Evolutionary conservation across 2,329 filamentous ascomycete species (phyloP), one percentile per base, ranked within the genome.

Genomic region (Epichloe aotearoae): DNA sequence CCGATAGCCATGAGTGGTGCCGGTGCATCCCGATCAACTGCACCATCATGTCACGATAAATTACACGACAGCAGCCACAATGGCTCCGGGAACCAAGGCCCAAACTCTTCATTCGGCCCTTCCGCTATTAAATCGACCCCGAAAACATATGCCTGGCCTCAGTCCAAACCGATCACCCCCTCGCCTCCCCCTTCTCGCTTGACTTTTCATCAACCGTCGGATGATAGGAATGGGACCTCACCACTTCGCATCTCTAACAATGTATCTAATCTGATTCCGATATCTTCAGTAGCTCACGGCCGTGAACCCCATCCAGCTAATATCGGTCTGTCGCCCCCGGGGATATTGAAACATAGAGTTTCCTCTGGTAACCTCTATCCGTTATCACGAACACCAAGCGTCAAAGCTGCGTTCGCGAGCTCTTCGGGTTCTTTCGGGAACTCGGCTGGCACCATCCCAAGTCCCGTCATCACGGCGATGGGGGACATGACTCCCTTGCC

Each of bases 401-500:
- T 82, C 53, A 82, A 81, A 59, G 72, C 76, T n/a, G 70, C 73
- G 45, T 64, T 80, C 17, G 65, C 70, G 43, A 72, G 69, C 59
- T 70, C 70, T 53, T 68, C 79, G 36, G 71, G 75, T 41, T 64
- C 71, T 30, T 62, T 66, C 15, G 81, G 77, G 38, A 73, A 80
- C 2, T 75, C 83, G 12, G 84, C 77, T 59, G 88, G 84, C 3
- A 71, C 76, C 33, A 73, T 84, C n/a, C 79, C 84, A 6, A 89
- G 85, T 51, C 86, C 86, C 3, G 77, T 86, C 56, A 79, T 89
- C 50, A 77, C 81, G 53, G 84, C 85, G 44, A 84, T 89, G 80
- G 81, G 82, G 54, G 84, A 88, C 63, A 70, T 93, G 55, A 91
- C 87, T 3, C 86, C 86, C 50, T 69, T 93, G 36, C 86, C 86